Evolutionary conservation across 441 rosid species (phyloP), one percentile per base, ranked within the genome.

Genomic region (Gossypium laxum): DNA sequence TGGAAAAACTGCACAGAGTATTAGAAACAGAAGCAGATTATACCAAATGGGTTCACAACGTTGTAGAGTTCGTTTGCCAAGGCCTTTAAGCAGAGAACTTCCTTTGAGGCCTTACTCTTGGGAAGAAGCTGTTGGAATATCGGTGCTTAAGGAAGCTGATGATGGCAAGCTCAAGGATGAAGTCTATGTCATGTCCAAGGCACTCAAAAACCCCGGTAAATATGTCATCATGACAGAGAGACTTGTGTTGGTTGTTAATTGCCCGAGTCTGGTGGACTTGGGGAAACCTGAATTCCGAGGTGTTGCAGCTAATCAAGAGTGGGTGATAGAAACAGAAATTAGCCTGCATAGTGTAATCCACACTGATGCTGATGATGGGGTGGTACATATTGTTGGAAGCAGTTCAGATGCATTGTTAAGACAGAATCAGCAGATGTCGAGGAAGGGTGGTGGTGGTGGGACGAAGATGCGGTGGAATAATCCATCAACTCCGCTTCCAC

Each of bases 1-100:
- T n/a, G 99, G 96, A 47, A 89, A 84, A 89, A 94, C 97, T 38
- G 97, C 99, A 28, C 92, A 92, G 73, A 90, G 99, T 82, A 90
- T 94, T 73, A 87, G 97, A 85, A 94, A 88, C 81, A 80, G 91
- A 81, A 94, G 97, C 80, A 83, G 77, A 77, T 74, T 86, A 56
- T 82, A 89, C 80, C 90, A 83, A 77, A 70, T 77, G 41, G 88
- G 92, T 75, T 82, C 84, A 62, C 88, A 83, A 72, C 85, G 76
- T 30, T 82, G 78, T 52, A 85, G 96, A 79, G 78, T 88, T 62
- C 91, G 97, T 7, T 83, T 94, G 71, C 97, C 99, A 0, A 84
- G 97, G 76, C 96, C 87, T 77, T 78, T 94, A 63, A 91, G 89
- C 72, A 84, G 89, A 74, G 96, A 94, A 77, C 85, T 82, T 76